These are phyloP conservation scores for Cerrena zonata DNA, from an alignment of 1,284 basidiomycete species.

Conservation along the genomic window DNA sequence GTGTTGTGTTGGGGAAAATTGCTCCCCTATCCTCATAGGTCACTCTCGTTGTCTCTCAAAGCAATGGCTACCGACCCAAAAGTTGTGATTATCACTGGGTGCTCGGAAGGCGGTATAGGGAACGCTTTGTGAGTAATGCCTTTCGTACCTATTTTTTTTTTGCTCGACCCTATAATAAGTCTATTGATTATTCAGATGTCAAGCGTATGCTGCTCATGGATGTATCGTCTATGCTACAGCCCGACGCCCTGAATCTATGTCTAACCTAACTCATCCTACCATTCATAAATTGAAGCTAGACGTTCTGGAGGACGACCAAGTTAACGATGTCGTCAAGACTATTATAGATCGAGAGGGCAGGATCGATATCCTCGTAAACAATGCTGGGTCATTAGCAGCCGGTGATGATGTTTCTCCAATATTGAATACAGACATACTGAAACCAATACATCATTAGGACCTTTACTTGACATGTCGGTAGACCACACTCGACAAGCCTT, in stretches of 20 bases:
- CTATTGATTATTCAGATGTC: slow-evolving; percentile 24
- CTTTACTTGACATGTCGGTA: slow-evolving; percentile 55
- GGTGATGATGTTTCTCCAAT: slow-evolving; percentile 17
- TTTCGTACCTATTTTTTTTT: not conserved
- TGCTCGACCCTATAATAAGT: not conserved
- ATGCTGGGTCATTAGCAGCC: slow-evolving; percentile 24
- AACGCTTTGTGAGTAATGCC: slow-evolving; percentile 41
- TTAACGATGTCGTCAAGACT: slow-evolving; percentile 20
- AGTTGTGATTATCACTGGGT: slow-evolving; percentile 65
- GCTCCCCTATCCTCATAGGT: no score
- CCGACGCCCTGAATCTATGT: slow-evolving; percentile 30
- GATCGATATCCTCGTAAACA: slow-evolving; percentile 26
- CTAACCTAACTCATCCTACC: slow-evolving; percentile 19
- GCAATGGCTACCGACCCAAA: no score
- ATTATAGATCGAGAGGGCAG: slow-evolving; percentile 22
- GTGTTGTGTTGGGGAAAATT: no score
- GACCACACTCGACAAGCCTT: slow-evolving; percentile 48
- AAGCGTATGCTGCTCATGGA: slow-evolving; percentile 26
- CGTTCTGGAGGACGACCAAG: slow-evolving; percentile 25
- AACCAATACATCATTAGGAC: not conserved
- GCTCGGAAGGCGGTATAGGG: slow-evolving; percentile 66
- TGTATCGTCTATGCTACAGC: slow-evolving; percentile 38
- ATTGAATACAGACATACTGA: no score
- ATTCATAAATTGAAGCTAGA: slow-evolving; percentile 27
- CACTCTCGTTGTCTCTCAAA: no score